Evolutionary conservation across 164 flowering plant species (phyloP), one percentile per base, ranked within the genome.

Genomic region (Kingdonia uniflora): DNA sequence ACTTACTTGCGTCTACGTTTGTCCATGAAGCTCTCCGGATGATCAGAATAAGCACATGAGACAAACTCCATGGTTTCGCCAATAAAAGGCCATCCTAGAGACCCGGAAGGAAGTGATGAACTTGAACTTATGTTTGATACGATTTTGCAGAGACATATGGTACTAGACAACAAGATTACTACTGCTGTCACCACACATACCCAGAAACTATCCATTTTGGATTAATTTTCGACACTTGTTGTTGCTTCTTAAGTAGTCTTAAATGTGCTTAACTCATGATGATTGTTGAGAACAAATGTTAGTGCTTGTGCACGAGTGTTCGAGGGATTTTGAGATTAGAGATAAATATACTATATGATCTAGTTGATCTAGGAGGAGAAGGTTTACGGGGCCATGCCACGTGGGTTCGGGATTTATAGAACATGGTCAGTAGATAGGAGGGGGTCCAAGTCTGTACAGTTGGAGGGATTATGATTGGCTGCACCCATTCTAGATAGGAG

Each of bases 61-160:
- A 91, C 74, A 78, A 87, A 91, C 58, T 85, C 88, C 4, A 91
- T 53, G 61, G 96, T 85, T 74, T 91, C 96, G 0, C 98, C 96
- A 22, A 91, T 39, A 20, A 85, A 54, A 33, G 96, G 96, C 95
- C 88, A 87, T 33, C 98, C 96, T 6, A 82, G 70, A 55, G 70
- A 66, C 5, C 98, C 98, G 37, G 58, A 51, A 42, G 95, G 96
- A 61, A 85, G 80, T 41, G 49, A 43, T 49, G 60, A 23, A 58
- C 52, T 54, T 41, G 29, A 54, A 12, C 45, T 56, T n/a, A n/a
- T n/a, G 49, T 58, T 49, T 61, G 59, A 60, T 52, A 58, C 56
- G 43, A n/a, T 55, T 24, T 60, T 56, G 70, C 52, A 47, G 52
- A 76, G 64, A 48, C 69, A 20, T 45, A 68, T 52, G 22, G 47